Percentiles rank a stretch among this genome's conserved stretches.
Evolutionary conservation across 1,284 basidiomycete genomes (phyloP).

Genomic region (Ustilago tritici): DNA sequence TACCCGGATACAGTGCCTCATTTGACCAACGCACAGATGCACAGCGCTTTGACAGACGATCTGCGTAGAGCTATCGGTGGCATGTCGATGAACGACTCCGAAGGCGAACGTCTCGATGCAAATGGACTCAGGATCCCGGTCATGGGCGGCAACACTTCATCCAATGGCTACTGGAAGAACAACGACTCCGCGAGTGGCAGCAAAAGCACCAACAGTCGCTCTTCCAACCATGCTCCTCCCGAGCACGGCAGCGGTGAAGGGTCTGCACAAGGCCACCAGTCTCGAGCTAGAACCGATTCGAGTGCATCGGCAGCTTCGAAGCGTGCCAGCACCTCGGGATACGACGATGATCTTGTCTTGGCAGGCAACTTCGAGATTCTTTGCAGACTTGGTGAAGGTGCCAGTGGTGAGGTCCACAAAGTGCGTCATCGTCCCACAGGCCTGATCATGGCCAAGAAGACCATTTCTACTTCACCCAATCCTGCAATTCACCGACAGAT

Average conservation of each 20-base stretch:
- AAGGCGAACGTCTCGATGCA: conserved; percentile 42
- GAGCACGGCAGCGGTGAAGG: not conserved
- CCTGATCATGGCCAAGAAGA: conserved; percentile 91
- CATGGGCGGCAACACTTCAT: conserved; percentile 35
- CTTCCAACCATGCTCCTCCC: conserved; percentile 3
- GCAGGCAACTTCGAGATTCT: conserved; percentile 78
- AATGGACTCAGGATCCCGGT: conserved; percentile 45
- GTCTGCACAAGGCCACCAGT: conserved; percentile 4
- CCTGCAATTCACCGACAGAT: conserved; percentile 87
- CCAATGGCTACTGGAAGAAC: conserved; percentile 44
- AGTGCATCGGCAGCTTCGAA: conserved; percentile 30
- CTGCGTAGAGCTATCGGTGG: conserved; percentile 61
- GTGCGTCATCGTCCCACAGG: conserved; percentile 83
- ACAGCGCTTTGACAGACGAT: conserved; percentile 61
- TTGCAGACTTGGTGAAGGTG: conserved; percentile 87
- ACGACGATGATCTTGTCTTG: conserved; percentile 52
- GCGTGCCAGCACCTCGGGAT: conserved; percentile 26
- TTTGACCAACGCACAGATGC: conserved; percentile 49
- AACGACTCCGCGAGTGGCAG: conserved; percentile 17
- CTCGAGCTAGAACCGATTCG: conserved; percentile 23
- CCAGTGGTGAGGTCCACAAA: conserved; percentile 93
- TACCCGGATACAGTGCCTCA: conserved; percentile 62
- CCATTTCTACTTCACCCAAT: conserved; percentile 92
- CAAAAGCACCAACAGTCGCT: conserved; percentile 15
- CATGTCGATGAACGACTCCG: conserved; percentile 48